A percentile compares a stretch with the other conserved stretches of the same genome.
phyloP scores from a whole-genome alignment of 345 rosid genomes.

The Linum trigynum region DNA sequence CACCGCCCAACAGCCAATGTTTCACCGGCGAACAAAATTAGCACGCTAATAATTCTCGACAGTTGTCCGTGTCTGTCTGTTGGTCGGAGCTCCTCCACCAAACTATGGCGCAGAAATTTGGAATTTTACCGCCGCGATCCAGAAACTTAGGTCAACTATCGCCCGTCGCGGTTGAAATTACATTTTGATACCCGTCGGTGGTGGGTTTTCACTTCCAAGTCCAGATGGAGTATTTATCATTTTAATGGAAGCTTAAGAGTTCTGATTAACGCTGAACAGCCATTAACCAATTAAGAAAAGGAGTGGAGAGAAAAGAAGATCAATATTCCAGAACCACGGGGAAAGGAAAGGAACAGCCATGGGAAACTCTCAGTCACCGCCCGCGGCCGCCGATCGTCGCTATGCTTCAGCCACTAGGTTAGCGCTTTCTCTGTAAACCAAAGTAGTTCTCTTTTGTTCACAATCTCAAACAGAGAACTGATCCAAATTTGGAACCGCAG shows the following conservation, averaged over 20 bases:
- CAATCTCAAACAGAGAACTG: not conserved
- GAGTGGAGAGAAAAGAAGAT: not conserved
- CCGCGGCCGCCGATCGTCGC: slow-evolving; percentile 36
- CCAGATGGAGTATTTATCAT: not conserved
- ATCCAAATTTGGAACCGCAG: slow-evolving; percentile 18
- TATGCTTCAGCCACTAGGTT: slow-evolving; percentile 42
- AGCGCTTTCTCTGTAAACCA: not conserved
- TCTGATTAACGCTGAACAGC: not conserved
- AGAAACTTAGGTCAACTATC: not conserved
- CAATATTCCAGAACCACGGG: not conserved
- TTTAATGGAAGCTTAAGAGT: not conserved
- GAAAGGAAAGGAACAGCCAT: slow-evolving; percentile 18
- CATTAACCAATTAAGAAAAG: not conserved
- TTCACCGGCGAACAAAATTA: too few species aligned
- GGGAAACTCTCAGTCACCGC: slow-evolving; percentile 45
- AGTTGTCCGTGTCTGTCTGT: not conserved
- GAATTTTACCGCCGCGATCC: not conserved
- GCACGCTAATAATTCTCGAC: not conserved
- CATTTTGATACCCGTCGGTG: not conserved
- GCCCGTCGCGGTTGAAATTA: not conserved
- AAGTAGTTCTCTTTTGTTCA: not conserved
- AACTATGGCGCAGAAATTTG: not conserved
- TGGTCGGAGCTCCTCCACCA: not conserved
- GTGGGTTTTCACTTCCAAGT: not conserved
- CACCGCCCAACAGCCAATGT: too few species aligned